Evolutionary conservation across 2,329 filamentous ascomycete species (phyloP).

Genomic region (Diplodia mutila): DNA sequence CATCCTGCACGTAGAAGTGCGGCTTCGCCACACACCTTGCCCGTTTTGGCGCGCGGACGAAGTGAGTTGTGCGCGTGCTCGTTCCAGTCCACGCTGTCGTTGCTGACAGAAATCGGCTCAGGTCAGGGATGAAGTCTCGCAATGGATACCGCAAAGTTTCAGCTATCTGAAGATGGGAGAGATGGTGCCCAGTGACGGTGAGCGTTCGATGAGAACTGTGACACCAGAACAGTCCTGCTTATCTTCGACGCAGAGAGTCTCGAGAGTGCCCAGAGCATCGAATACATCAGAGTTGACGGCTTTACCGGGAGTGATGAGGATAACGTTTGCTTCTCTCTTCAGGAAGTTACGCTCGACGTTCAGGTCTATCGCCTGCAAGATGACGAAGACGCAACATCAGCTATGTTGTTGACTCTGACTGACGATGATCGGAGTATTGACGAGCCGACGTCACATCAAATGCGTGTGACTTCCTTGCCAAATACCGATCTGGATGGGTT

Average conservation of each 20-base stretch:
- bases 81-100: neutral
- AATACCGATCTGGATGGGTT: slow-evolving; percentile 45
- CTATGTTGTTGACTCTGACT: slow-evolving; percentile 20
- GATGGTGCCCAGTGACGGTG: slow-evolving; percentile 39
- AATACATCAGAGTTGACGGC: slow-evolving; percentile 44
- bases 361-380: slow-evolving; percentile 47
- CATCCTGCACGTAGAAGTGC: slow-evolving; percentile 13
- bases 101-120: slow-evolving; percentile 22
- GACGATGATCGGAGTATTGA: slow-evolving; percentile 33
- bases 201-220: neutral
- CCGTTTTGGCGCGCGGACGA: slow-evolving; percentile 1
- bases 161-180: slow-evolving; percentile 41
- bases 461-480: slow-evolving; percentile 43
- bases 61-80: neutral
- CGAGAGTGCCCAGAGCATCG: slow-evolving; percentile 36
- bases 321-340: slow-evolving; percentile 32
- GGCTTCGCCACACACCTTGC: neutral
- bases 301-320: slow-evolving; percentile 38
- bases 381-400: slow-evolving; percentile 32
- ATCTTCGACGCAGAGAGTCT: slow-evolving; percentile 32
- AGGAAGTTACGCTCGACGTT: slow-evolving; percentile 46
- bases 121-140: slow-evolving; percentile 43
- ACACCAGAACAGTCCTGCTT: neutral
- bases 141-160: slow-evolving; percentile 44
- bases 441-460: slow-evolving; percentile 33